Conservation (phyloP, 495 filamentous ascomycete genomes). For the Penicillium paradoxum region DNA sequence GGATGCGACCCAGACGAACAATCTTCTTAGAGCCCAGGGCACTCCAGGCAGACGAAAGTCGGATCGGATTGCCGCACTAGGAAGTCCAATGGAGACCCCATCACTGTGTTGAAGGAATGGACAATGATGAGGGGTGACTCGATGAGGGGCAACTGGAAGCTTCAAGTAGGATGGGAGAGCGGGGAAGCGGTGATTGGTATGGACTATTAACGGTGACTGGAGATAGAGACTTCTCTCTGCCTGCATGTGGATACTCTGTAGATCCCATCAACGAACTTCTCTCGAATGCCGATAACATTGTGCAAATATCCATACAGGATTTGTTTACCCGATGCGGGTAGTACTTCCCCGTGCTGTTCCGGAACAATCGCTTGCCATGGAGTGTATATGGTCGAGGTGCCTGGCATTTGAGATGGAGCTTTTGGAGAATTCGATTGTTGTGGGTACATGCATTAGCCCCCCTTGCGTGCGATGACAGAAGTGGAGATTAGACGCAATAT, state of each 20-base stretch:
- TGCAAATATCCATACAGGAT: no score
- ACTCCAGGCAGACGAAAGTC: background rate
- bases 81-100: slow-evolving; percentile 7
- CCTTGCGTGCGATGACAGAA: no score
- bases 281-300: no score
- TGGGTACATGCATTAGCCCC: no score
- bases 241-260: no score
- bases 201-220: no score
- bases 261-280: no score
- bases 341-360: slow-evolving; percentile 4
- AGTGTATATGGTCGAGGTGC: background rate
- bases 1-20: background rate
- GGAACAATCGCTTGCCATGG: no score
- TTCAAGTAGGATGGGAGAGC: background rate
- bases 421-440: no score
- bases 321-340: slow-evolving; percentile 13
- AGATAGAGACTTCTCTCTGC: no score
- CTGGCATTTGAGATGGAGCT: no score
- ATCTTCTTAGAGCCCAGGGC: background rate
- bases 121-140: background rate
- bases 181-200: background rate
- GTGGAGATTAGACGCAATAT: no score
- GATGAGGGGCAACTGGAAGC: slow-evolving; percentile 12
- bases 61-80: slow-evolving; percentile 18
- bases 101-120: background rate